Evolutionary conservation across 2,329 filamentous ascomycete genomes (phyloP).

Genomic region (Fusarium sp.): DNA sequence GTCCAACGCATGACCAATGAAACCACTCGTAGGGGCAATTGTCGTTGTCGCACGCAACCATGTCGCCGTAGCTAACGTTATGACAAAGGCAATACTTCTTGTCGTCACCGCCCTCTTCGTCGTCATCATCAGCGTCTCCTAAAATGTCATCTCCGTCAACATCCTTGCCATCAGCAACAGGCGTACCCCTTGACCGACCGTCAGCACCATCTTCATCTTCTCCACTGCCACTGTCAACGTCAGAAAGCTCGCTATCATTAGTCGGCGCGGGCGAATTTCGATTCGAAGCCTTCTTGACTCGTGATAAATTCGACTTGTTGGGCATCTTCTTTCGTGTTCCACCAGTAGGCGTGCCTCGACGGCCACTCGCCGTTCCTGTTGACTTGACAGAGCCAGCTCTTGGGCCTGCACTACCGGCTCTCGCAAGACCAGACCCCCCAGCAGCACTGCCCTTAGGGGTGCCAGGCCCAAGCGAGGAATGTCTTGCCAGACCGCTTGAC

Average conservation of each 20-base stretch:
- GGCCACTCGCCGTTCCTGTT: conserved; percentile 55
- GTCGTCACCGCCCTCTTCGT: conserved; percentile 81
- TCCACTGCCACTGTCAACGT: conserved; percentile 70
- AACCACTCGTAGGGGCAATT: conserved; percentile 89
- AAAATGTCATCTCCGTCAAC: conserved; percentile 67
- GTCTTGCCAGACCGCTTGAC: conserved; percentile 72
- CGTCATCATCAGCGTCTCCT: conserved; percentile 69
- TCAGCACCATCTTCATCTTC: conserved; percentile 64
- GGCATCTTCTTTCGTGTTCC: conserved; percentile 64
- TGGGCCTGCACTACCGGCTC: conserved; percentile 74
- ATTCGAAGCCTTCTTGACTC: conserved; percentile 71
- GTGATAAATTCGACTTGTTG: conserved; percentile 73
- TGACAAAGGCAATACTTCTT: conserved; percentile 89
- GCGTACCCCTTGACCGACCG: conserved; percentile 52
- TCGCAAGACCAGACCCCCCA: conserved; percentile 55
- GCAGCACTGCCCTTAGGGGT: conserved; percentile 66
- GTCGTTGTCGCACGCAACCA: conserved; percentile 91
- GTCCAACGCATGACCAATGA: conserved; percentile 82
- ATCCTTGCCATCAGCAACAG: conserved; percentile 55
- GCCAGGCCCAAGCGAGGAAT: conserved; percentile 74
- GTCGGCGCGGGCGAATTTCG: conserved; percentile 75
- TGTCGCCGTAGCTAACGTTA: conserved; percentile 87
- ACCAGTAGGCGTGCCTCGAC: conserved; percentile 65
- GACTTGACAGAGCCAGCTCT: conserved; percentile 65
- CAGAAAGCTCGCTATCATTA: conserved; percentile 75